Evolutionary conservation across 257 asterid genomes (phyloP).

Genomic region (Solanum ossicruentum): DNA sequence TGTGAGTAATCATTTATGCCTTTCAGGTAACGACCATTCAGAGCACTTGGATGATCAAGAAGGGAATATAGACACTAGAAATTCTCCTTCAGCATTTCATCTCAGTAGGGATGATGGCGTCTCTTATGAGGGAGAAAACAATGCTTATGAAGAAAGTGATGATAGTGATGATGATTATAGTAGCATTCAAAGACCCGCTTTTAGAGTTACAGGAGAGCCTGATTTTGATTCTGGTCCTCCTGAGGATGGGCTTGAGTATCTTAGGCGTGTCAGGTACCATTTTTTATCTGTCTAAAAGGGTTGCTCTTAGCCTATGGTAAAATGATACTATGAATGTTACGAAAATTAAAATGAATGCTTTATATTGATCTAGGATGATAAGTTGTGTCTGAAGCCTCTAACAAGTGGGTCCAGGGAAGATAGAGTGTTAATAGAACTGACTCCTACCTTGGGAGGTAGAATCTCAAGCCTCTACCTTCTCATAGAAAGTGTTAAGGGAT

Average conservation of each 20-base stretch:
- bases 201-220: constrained; percentile 72
- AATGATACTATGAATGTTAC: not conserved
- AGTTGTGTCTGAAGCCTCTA: not conserved
- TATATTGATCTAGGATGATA: not conserved
- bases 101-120: constrained; percentile 19
- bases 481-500: not conserved
- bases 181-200: constrained; percentile 75
- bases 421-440: not conserved
- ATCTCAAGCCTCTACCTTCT: not conserved
- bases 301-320: not conserved
- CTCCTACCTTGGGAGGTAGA: not conserved
- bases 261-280: constrained; percentile 67
- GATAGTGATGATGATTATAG: constrained; percentile 74
- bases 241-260: constrained; percentile 87
- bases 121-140: constrained; percentile 26
- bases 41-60: constrained; percentile 14
- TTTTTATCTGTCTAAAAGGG: constrained; percentile 1
- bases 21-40: constrained; percentile 35
- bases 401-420: not conserved
- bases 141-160: constrained; percentile 51
- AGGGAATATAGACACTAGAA: constrained; percentile 4
- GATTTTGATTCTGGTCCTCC: constrained; percentile 96
- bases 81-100: constrained; percentile 17
- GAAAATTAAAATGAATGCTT: not conserved
- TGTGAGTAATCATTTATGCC: not conserved